Evolutionary conservation across 2,329 filamentous ascomycete genomes (phyloP).

Genomic region (Cadophora malorum): DNA sequence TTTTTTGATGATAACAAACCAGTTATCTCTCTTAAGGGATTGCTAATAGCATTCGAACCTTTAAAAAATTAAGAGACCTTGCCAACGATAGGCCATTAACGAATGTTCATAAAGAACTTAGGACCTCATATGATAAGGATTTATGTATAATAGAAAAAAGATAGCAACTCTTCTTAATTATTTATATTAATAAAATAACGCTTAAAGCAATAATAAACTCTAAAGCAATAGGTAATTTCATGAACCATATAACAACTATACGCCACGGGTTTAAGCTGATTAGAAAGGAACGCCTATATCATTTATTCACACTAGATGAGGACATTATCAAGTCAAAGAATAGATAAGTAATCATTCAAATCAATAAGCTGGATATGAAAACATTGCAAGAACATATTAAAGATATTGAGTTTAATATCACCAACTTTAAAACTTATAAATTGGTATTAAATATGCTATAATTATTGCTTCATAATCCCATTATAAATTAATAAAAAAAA

Average conservation of each 20-base stretch:
- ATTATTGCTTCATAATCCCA: not conserved
- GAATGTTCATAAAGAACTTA: not conserved
- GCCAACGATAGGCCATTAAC: too few species aligned
- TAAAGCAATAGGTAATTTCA: slow-evolving; percentile 7
- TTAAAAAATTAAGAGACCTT: not conserved
- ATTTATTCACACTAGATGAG: slow-evolving; percentile 3
- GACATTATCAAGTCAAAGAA: not conserved
- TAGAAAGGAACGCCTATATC: slow-evolving; percentile 3
- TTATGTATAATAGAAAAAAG: slow-evolving; percentile 4
- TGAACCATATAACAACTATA: not conserved
- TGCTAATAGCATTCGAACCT: not conserved
- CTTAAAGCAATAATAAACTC: slow-evolving; percentile 12
- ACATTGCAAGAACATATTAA: too few species aligned
- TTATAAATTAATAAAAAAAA: slow-evolving; percentile 11
- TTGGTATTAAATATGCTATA: slow-evolving; percentile 1
- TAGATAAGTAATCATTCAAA: not conserved
- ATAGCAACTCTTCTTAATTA: slow-evolving; percentile 2
- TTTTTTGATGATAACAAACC: not conserved
- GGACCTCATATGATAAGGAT: not conserved
- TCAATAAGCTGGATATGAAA: not conserved
- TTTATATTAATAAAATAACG: not conserved
- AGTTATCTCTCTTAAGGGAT: not conserved
- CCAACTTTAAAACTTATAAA: slow-evolving; percentile 3
- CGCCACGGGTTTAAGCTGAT: not conserved
- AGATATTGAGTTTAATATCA: not conserved